Evolutionary conservation across 371 early-diverging fungal genomes (phyloP), one percentile per base, ranked within the genome.

Genomic region (Massospora cicadina): DNA sequence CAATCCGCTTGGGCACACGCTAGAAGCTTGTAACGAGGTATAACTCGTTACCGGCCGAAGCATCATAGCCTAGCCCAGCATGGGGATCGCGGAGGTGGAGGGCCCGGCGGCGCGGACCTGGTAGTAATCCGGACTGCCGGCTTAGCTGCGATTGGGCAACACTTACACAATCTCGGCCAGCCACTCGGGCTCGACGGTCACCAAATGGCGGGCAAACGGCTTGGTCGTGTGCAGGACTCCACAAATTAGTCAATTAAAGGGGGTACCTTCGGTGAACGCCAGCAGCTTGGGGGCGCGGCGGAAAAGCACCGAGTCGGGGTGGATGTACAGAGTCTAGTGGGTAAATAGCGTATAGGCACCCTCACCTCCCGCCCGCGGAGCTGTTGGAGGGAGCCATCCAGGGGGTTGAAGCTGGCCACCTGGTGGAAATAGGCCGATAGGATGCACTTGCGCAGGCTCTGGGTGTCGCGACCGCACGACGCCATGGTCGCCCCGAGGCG

Each of bases 301-400:
- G 71, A 85, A 89, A 17, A 90, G 69, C 2, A 85, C 83, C 0
- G 88, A 87, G 1, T 81, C 79, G 1, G 88, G 89, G 71, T 91
- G 91, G 29, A 90, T 76, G 66, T 77, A 70, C 3, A 83, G 68
- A 27, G 55, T 55, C 68, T 68, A 58, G 24, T 24, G 2, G 2
- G 56, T 43, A 32, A 27, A 21, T 5, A n/a, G 29, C 5, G 2
- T 60, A 60, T 23, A 26, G 17, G 2, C 26, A n/a, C n/a, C 30
- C 13, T 2, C 53, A 83, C 65, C 7, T 77, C 79, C 64, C 71
- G 72, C 60, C 83, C 83, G 24, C 85, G 73, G 25, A 86, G 68
- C 0, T 84, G 84, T 65, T 76, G 70, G 57, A 85, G 87, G 0
- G 81, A 71, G 0, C 89, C 89, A 71, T 85, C 84, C 60, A 57